phyloP scores from a whole-genome alignment of 2,329 filamentous ascomycete species.

The Bertia moriformis region DNA sequence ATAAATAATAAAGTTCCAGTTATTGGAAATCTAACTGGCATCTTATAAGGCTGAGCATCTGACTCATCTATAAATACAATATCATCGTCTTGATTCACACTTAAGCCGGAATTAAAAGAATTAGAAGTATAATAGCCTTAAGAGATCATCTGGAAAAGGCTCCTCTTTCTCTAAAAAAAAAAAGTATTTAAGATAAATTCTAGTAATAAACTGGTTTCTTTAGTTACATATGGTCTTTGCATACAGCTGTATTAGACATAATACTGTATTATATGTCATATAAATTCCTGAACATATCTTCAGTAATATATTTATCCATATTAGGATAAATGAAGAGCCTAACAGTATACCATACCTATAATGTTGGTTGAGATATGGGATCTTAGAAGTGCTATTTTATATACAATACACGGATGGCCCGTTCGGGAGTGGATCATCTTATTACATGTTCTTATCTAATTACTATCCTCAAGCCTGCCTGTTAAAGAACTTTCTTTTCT shows the following conservation, averaged over 20 bases:
- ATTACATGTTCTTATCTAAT: background rate
- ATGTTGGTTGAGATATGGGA: background rate
- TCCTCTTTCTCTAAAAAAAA: too few species aligned
- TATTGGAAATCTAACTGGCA: background rate
- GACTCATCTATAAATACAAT: background rate
- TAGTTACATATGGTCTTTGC: background rate
- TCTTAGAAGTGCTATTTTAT: constrained; percentile 1
- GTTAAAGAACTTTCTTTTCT: too few species aligned
- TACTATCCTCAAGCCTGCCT: too few species aligned
- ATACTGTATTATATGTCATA: background rate
- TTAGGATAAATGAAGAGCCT: background rate
- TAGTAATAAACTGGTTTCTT: constrained; percentile 1
- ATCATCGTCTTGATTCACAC: background rate
- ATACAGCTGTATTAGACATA: background rate
- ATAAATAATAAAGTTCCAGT: background rate
- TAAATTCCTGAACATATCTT: background rate
- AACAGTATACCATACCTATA: background rate
- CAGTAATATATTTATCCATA: background rate
- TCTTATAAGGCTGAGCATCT: too few species aligned
- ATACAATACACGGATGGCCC: background rate
- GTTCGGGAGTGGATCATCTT: background rate
- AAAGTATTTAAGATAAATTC: background rate
- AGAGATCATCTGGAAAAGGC: background rate
- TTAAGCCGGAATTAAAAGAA: background rate
- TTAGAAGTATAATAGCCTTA: background rate